Evolutionary conservation across 2,329 filamentous ascomycete species (phyloP).

Genomic region (Microdochium nivale): DNA sequence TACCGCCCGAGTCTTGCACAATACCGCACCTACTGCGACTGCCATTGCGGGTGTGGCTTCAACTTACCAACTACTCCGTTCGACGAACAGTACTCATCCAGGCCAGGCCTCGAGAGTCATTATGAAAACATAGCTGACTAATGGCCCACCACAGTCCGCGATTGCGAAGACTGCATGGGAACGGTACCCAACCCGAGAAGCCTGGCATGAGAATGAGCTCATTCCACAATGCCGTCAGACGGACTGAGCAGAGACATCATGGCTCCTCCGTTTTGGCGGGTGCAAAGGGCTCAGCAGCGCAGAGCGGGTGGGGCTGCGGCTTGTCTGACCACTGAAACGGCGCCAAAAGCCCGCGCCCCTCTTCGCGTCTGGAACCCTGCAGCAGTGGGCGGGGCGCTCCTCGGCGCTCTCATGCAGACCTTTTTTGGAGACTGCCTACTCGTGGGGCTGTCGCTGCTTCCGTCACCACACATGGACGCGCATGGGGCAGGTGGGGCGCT

Average conservation of each 20-base stretch:
- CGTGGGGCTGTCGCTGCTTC: not conserved
- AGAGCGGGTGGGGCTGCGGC: not conserved
- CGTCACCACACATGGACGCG: not conserved
- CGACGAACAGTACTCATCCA: too few relatives aligned
- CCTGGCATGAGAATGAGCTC: not conserved
- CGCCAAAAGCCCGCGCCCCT: not conserved
- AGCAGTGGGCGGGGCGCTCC: not conserved
- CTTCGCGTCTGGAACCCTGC: not conserved
- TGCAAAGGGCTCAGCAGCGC: not conserved
- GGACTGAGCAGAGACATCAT: not conserved
- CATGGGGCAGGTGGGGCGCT: not conserved
- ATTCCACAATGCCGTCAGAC: not conserved
- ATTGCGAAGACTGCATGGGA: not conserved
- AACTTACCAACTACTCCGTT: too few relatives aligned
- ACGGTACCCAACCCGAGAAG: not conserved
- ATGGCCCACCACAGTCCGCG: too few relatives aligned
- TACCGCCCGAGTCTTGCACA: not conserved
- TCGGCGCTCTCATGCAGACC: not conserved
- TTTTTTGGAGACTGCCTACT: too few relatives aligned
- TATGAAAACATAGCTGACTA: too few relatives aligned
- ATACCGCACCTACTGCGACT: not conserved
- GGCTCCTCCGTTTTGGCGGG: not conserved
- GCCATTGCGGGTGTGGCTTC: too few relatives aligned
- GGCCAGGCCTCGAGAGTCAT: too few relatives aligned
- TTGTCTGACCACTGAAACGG: not conserved